Conservation (phyloP, 768 basidiomycete species). For the Austroboletus eburneus region DNA sequence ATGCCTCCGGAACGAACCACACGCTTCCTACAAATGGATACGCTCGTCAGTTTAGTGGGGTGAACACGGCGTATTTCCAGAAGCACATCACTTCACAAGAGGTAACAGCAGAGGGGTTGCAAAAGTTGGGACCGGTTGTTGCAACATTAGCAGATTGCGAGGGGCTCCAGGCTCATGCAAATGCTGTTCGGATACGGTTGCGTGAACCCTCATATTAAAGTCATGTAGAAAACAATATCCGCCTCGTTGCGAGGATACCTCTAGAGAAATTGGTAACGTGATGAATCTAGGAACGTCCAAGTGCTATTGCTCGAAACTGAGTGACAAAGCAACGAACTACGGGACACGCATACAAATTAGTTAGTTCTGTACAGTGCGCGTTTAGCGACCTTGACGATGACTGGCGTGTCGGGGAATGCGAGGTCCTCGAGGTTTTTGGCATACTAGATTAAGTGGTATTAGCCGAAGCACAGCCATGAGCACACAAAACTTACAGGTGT, state of each 20-base stretch:
- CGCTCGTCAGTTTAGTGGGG: slow-evolving; percentile 96
- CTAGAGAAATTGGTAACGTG: slow-evolving; percentile 12
- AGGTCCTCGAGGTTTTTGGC: slow-evolving; percentile 84
- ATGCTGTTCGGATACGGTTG: slow-evolving; percentile 88
- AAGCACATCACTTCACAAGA: slow-evolving; percentile 99
- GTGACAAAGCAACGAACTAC: slow-evolving; percentile 13
- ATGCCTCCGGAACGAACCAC: slow-evolving; percentile 98
- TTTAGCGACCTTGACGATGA: slow-evolving; percentile 94
- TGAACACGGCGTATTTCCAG: slow-evolving; percentile 96
- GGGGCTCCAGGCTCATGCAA: slow-evolving; percentile 91
- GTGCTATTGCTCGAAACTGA: slow-evolving; percentile 14
- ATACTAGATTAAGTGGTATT: slow-evolving; percentile 50
- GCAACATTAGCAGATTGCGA: slow-evolving; percentile 91
- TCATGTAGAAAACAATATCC: neutral
- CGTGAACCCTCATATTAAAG: slow-evolving; percentile 4
- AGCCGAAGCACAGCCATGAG: slow-evolving; percentile 11
- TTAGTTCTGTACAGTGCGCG: slow-evolving; percentile 88
- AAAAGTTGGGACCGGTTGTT: slow-evolving; percentile 79
- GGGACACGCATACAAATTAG: slow-evolving; percentile 35
- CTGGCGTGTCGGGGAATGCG: slow-evolving; percentile 88
- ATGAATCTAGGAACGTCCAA: slow-evolving; percentile 17
- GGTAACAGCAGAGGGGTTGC: slow-evolving; percentile 74
- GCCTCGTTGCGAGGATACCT: slow-evolving; percentile 5
- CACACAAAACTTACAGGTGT: slow-evolving; percentile 68
- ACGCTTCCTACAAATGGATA: slow-evolving; percentile 96